Conservation (phyloP, 75 land plant species). For the Ceratopteris richardii region DNA sequence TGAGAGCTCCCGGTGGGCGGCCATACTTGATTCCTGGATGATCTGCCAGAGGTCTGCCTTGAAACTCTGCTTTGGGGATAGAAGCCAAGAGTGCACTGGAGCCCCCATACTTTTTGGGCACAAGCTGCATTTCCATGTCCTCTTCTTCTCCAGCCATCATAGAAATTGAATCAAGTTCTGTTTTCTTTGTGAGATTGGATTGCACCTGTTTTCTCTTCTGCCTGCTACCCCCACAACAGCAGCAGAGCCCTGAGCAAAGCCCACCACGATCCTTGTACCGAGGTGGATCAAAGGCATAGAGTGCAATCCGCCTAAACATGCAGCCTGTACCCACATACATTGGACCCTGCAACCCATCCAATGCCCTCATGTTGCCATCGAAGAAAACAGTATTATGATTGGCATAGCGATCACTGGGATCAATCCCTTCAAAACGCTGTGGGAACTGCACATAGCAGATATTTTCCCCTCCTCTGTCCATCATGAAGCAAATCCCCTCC, state of each 20-base stretch:
- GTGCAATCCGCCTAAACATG: constrained; percentile 69
- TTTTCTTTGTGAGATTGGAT: background rate
- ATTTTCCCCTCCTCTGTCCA: too few species aligned
- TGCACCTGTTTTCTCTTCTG: constrained; percentile 34
- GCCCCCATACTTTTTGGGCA: constrained; percentile 65
- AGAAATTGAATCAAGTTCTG: constrained; percentile 4
- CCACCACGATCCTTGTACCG: constrained; percentile 56
- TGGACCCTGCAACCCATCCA: constrained; percentile 89
- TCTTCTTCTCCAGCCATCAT: constrained; percentile 38
- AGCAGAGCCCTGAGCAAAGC: too few species aligned
- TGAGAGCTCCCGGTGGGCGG: constrained; percentile 73
- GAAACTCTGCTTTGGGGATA: constrained; percentile 78
- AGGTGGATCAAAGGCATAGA: constrained; percentile 86
- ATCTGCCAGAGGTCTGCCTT: constrained; percentile 73
- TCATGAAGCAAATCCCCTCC: too few species aligned
- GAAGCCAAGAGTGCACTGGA: constrained; percentile 54
- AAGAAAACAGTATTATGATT: constrained; percentile 91
- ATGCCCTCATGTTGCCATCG: constrained; percentile 82
- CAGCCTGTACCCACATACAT: constrained; percentile 95
- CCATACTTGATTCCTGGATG: constrained; percentile 44
- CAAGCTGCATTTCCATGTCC: constrained; percentile 45
- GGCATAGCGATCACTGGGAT: constrained; percentile 85
- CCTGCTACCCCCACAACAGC: constrained; percentile 55
- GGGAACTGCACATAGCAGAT: too few species aligned
- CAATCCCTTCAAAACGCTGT: too few species aligned